Evolutionary conservation across 352 stramenopile genomes (phyloP).

Genomic region (Phytopythium ostracodes): DNA sequence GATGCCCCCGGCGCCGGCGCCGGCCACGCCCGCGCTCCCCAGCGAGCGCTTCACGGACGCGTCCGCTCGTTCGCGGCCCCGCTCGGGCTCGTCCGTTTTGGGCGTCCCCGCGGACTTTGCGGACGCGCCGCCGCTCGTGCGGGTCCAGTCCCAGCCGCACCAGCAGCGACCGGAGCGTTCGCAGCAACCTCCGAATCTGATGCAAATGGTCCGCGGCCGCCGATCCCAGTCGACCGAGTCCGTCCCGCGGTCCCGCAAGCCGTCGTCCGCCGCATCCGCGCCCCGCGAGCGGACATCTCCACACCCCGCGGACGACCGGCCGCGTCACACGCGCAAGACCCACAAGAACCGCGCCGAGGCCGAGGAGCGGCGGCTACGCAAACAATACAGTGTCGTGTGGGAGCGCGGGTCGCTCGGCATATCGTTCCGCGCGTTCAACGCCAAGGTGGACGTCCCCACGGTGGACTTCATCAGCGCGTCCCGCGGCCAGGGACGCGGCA

Average conservation of each 20-base stretch:
- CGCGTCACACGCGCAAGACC: background rate
- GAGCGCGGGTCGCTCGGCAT: constrained; percentile 63
- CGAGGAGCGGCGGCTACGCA: constrained; percentile 41
- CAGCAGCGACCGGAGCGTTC: background rate
- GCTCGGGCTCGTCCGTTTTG: background rate
- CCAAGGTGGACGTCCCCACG: constrained; percentile 63
- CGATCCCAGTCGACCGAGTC: constrained; percentile 5
- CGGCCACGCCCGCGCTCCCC: constrained; percentile 1
- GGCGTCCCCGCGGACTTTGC: constrained; percentile 6
- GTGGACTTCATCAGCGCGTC: constrained; percentile 49
- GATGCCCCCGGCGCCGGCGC: background rate
- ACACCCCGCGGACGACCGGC: constrained; percentile 3
- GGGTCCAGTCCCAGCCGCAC: constrained; percentile 1
- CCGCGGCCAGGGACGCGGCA: constrained; percentile 24
- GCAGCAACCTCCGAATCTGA: background rate
- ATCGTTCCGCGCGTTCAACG: constrained; percentile 66
- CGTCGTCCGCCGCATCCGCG: background rate
- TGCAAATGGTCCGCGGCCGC: background rate
- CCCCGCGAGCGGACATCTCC: background rate
- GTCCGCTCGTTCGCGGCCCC: background rate
- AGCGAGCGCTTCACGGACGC: constrained; percentile 3
- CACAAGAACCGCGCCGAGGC: constrained; percentile 22
- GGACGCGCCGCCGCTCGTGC: constrained; percentile 1
- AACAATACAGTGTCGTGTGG: constrained; percentile 77
- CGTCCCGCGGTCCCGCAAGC: background rate